These are phyloP conservation scores for Lyophyllum atratum DNA, from an alignment of 768 basidiomycete species.

Conservation along the genomic window DNA sequence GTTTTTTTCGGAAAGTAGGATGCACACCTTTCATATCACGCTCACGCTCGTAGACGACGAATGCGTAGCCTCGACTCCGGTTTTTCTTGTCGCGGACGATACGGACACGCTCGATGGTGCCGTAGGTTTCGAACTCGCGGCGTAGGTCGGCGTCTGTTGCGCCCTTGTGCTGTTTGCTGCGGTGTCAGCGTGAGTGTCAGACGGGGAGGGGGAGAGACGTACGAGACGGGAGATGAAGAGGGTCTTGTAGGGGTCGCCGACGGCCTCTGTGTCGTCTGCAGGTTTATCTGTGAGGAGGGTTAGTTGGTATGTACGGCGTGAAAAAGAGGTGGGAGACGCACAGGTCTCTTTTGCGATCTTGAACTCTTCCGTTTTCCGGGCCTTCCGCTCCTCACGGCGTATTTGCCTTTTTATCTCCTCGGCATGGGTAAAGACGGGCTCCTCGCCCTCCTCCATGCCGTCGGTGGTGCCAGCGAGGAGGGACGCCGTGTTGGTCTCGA, in stretches of 20 bases:
- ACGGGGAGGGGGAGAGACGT: conserved; percentile 21
- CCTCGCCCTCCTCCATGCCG: conserved; percentile 83
- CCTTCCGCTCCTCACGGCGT: conserved; percentile 75
- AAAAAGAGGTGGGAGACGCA: conserved; percentile 40
- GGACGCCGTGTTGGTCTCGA: conserved; percentile 74
- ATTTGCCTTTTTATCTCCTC: conserved; percentile 84
- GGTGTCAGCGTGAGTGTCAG: background rate
- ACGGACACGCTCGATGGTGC: conserved; percentile 91
- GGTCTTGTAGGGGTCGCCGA: conserved; percentile 98
- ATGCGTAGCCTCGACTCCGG: conserved; percentile 90
- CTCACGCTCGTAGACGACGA: conserved; percentile 96
- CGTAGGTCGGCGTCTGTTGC: conserved; percentile 91
- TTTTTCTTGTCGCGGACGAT: conserved; percentile 91
- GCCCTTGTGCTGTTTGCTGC: conserved; percentile 70
- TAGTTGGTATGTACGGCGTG: conserved; percentile 7
- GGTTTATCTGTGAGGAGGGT: conserved; percentile 73
- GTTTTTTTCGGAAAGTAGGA: background rate
- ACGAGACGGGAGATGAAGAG: conserved; percentile 95
- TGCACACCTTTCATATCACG: conserved; percentile 95
- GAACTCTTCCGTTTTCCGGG: conserved; percentile 73
- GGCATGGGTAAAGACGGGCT: conserved; percentile 76
- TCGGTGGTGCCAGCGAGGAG: conserved; percentile 62
- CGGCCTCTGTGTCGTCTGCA: conserved; percentile 84
- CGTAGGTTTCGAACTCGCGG: conserved; percentile 94
- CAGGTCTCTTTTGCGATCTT: conserved; percentile 84